Evolutionary conservation across 2,329 filamentous ascomycete species (phyloP).

Genomic region (Diaporthe sp.): DNA sequence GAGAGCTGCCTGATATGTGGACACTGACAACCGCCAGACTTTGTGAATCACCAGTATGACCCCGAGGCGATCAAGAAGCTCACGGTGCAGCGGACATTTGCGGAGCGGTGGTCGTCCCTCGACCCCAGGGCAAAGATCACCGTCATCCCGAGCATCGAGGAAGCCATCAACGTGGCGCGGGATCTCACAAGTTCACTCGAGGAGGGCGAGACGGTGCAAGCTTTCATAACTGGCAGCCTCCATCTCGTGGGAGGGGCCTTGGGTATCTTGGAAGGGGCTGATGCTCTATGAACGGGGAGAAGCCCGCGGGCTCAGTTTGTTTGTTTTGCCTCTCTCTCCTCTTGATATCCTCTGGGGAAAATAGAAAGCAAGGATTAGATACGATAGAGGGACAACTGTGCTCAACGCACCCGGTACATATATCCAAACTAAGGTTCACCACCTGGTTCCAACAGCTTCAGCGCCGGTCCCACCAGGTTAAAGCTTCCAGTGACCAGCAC

Average conservation of each 20-base stretch:
- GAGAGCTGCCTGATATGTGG: not conserved
- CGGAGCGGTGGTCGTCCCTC: slow-evolving; percentile 63
- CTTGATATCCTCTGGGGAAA: not conserved
- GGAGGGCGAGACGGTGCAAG: slow-evolving; percentile 55
- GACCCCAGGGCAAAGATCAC: slow-evolving; percentile 61
- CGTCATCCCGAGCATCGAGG: slow-evolving; percentile 67
- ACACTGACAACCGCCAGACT: slow-evolving; percentile 55
- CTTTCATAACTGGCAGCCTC: slow-evolving; percentile 63
- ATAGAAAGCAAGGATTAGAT: slow-evolving; percentile 5
- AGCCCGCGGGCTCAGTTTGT: not conserved
- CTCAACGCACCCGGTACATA: slow-evolving; percentile 39
- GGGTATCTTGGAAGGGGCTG: slow-evolving; percentile 48
- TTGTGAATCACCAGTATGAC: slow-evolving; percentile 68
- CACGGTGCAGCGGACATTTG: slow-evolving; percentile 66
- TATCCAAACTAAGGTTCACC: slow-evolving; percentile 42
- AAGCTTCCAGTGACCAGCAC: slow-evolving; percentile 72
- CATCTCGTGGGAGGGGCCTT: slow-evolving; percentile 60
- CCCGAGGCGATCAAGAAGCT: slow-evolving; percentile 65
- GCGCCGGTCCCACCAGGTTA: slow-evolving; percentile 70
- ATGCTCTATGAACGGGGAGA: slow-evolving; percentile 43
- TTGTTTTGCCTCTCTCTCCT: slow-evolving; percentile 8
- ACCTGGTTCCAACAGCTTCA: slow-evolving; percentile 61
- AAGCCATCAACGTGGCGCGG: slow-evolving; percentile 65
- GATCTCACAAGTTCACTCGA: slow-evolving; percentile 47
- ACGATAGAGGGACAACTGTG: slow-evolving; percentile 27